Conservation (phyloP, 495 filamentous ascomycete genomes). For the Neurospora intermedia region DNA sequence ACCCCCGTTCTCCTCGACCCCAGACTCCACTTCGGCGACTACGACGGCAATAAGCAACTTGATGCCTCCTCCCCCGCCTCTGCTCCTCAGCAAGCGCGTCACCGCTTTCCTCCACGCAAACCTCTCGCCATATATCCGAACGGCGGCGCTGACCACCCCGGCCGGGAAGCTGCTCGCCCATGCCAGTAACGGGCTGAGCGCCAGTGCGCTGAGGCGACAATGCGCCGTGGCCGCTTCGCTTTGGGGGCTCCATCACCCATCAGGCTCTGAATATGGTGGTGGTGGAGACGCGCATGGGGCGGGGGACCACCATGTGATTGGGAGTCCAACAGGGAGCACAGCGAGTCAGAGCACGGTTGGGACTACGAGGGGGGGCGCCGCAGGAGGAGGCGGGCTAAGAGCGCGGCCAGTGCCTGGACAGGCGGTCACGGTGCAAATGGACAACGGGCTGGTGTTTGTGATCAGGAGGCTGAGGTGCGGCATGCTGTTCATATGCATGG, state of each 20-base stretch:
- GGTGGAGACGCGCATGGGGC: not conserved
- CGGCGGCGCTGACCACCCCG: constrained; percentile 33
- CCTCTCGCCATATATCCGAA: constrained; percentile 31
- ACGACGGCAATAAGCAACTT: constrained; percentile 7
- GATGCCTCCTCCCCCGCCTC: constrained; percentile 26
- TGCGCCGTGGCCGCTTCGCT: constrained; percentile 39
- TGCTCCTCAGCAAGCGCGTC: constrained; percentile 38
- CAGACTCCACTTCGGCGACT: not conserved
- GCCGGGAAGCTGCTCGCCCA: constrained; percentile 40
- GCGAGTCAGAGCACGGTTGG: not conserved
- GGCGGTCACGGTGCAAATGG: constrained; percentile 38
- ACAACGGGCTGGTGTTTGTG: constrained; percentile 30
- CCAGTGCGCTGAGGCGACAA: constrained; percentile 33
- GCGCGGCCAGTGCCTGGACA: constrained; percentile 1
- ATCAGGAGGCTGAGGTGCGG: constrained; percentile 38
- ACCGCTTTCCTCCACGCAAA: constrained; percentile 38
- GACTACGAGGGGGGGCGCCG: not conserved
- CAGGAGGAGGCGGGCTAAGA: not conserved
- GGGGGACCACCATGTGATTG: not conserved
- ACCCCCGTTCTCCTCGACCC: not conserved
- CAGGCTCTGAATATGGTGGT: not conserved
- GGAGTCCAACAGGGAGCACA: not conserved
- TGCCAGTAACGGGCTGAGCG: constrained; percentile 27
- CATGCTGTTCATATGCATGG: constrained; percentile 43
- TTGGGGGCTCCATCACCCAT: constrained; percentile 27